A percentile compares a stretch with the other conserved stretches of the same genome.
Conservation (phyloP, 768 basidiomycete genomes). For the Vararia minispora region DNA sequence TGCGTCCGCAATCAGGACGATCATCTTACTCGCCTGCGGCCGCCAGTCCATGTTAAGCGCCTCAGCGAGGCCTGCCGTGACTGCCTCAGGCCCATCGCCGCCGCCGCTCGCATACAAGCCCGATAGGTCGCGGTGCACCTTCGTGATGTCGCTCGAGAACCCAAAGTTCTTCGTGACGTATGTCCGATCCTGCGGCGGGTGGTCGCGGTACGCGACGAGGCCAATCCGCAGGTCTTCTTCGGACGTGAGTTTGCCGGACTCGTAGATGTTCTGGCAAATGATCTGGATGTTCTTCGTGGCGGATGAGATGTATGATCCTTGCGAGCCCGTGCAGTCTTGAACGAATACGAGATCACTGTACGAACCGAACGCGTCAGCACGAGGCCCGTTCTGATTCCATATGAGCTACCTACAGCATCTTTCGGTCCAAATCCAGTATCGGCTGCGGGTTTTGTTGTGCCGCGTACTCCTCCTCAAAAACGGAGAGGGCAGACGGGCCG, state of each 20-base stretch:
- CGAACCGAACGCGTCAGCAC: not conserved
- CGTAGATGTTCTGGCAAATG: constrained; percentile 90
- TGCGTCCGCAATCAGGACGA: constrained; percentile 93
- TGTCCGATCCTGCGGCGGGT: constrained; percentile 95
- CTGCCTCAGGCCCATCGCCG: constrained; percentile 94
- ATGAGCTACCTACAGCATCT: constrained; percentile 81
- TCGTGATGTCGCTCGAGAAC: constrained; percentile 84
- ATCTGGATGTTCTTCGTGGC: constrained; percentile 95
- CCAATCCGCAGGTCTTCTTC: constrained; percentile 87
- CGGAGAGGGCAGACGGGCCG: constrained; percentile 22
- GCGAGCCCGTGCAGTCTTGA: constrained; percentile 90
- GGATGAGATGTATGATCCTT: constrained; percentile 83
- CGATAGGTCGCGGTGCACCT: constrained; percentile 78
- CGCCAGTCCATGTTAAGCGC: constrained; percentile 89
- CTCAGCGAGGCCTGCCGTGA: constrained; percentile 87
- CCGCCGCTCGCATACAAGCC: constrained; percentile 82
- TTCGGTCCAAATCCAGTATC: constrained; percentile 35
- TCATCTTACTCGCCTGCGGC: constrained; percentile 82
- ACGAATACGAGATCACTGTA: constrained; percentile 86
- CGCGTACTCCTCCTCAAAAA: constrained; percentile 24
- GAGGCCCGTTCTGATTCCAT: no score
- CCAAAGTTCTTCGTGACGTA: constrained; percentile 91
- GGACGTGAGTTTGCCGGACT: constrained; percentile 83
- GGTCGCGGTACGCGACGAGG: constrained; percentile 90
- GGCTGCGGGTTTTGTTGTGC: constrained; percentile 19